Percentiles rank a stretch among this genome's conserved stretches.
phyloP scores from a whole-genome alignment of 768 basidiomycete genomes.

The Lactarius sanguifluus region DNA sequence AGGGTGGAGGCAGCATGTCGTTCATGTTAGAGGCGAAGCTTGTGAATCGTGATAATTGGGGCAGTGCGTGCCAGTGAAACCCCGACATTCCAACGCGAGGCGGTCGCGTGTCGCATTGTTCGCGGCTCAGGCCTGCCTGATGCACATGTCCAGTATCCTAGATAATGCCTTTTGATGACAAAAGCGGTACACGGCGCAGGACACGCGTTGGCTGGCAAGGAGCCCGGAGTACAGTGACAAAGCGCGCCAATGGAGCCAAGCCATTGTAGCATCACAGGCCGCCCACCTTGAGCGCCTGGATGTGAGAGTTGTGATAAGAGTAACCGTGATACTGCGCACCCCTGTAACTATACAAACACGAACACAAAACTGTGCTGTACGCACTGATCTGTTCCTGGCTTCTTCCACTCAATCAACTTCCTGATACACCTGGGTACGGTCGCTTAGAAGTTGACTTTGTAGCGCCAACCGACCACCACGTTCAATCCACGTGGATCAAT shows the following conservation, averaged over 20 bases:
- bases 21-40: conserved; percentile 16
- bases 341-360: not conserved
- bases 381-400: not conserved
- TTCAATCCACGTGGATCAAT: not conserved
- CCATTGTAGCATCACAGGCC: not conserved
- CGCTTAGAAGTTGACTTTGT: not conserved
- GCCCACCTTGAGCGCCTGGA: not conserved
- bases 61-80: conserved; percentile 2
- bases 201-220: conserved; percentile 12
- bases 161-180: conserved; percentile 4
- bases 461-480: not conserved
- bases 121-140: conserved; percentile 20
- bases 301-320: not conserved
- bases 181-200: conserved; percentile 6
- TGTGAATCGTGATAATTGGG: conserved; percentile 24
- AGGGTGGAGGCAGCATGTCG: conserved; percentile 26
- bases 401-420: not conserved
- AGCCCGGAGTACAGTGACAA: not conserved
- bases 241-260: not conserved
- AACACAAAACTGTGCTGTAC: not conserved
- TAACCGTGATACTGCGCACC: not conserved
- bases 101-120: conserved; percentile 17
- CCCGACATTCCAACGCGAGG: conserved; percentile 23
- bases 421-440: not conserved
- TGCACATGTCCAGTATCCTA: conserved; percentile 13